Conservation (phyloP, 768 basidiomycete species). For the Suillus paluster region DNA sequence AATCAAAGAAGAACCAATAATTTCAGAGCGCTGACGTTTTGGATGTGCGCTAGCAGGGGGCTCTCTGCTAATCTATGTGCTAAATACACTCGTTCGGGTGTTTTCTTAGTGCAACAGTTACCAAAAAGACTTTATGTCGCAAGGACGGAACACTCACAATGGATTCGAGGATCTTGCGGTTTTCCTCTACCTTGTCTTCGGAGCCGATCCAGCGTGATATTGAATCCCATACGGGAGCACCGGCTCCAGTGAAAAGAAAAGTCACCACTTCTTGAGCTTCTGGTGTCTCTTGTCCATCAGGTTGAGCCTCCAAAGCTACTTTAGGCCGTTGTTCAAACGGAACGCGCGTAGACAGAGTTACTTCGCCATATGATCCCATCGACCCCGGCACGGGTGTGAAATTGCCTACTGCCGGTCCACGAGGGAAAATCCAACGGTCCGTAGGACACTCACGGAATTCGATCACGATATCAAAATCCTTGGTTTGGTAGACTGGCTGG, state of each 20-base stretch:
- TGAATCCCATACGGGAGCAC: slow-evolving; percentile 58
- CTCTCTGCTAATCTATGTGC: slow-evolving; percentile 62
- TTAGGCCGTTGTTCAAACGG: slow-evolving; percentile 43
- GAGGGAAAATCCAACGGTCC: slow-evolving; percentile 73
- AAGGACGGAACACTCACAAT: slow-evolving; percentile 42
- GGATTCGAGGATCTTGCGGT: slow-evolving; percentile 46
- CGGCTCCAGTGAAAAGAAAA: slow-evolving; percentile 54
- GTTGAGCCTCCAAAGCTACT: slow-evolving; percentile 11
- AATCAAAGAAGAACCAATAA: background rate
- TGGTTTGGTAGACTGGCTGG: slow-evolving; percentile 35
- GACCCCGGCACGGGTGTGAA: slow-evolving; percentile 28
- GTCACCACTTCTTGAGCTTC: slow-evolving; percentile 40
- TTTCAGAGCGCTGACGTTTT: slow-evolving; percentile 47
- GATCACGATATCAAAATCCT: slow-evolving; percentile 73
- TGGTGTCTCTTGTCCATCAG: slow-evolving; percentile 19
- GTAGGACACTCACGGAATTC: slow-evolving; percentile 67
- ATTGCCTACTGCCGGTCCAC: slow-evolving; percentile 58
- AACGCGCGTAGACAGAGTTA: slow-evolving; percentile 48
- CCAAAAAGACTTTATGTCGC: background rate
- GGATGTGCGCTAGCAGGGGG: slow-evolving; percentile 59
- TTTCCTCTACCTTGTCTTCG: slow-evolving; percentile 54
- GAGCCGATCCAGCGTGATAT: slow-evolving; percentile 66
- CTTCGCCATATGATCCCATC: slow-evolving; percentile 29
- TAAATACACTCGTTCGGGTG: slow-evolving; percentile 53
- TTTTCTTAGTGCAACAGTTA: slow-evolving; percentile 37